A percentile compares a stretch with the other conserved stretches of the same genome.
phyloP scores from a whole-genome alignment of 176 grass and related monocot genomes.

The Dactylis glomerata region DNA sequence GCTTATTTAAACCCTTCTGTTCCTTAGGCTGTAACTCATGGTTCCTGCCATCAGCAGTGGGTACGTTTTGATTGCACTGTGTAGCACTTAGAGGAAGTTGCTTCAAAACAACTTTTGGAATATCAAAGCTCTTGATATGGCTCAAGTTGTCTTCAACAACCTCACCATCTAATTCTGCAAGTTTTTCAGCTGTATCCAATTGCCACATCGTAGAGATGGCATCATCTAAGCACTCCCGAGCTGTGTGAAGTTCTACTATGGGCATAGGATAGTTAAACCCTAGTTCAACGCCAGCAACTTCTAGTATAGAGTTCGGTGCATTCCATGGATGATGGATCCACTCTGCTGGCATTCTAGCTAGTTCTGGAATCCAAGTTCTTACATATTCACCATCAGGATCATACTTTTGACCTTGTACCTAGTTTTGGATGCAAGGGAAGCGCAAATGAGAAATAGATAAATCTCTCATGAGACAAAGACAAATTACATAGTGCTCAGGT shows the following conservation, averaged over 20 bases:
- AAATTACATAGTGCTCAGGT: neutral
- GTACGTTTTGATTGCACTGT: conserved; percentile 40
- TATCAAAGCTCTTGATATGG: conserved; percentile 60
- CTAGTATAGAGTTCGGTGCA: conserved; percentile 69
- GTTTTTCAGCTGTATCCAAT: conserved; percentile 68
- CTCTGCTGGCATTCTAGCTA: conserved; percentile 81
- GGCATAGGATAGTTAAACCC: conserved; percentile 87
- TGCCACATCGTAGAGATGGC: conserved; percentile 86
- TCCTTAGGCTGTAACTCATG: conserved; percentile 3
- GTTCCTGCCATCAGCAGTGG: conserved; percentile 30
- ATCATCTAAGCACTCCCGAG: conserved; percentile 75
- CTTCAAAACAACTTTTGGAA: conserved; percentile 74
- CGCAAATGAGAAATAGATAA: neutral
- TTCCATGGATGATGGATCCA: conserved; percentile 95
- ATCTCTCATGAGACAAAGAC: neutral
- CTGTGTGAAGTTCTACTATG: conserved; percentile 62
- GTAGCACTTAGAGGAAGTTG: conserved; percentile 42
- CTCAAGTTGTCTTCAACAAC: conserved; percentile 83
- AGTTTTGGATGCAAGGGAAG: conserved; percentile 30
- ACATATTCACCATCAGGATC: conserved; percentile 87
- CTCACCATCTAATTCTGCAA: conserved; percentile 50
- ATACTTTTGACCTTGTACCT: conserved; percentile 87
- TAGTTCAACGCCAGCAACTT: conserved; percentile 82
- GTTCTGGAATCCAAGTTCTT: conserved; percentile 93
- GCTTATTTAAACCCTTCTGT: conserved; percentile 18